Evolutionary conservation across 176 grass and related monocot genomes (phyloP), one percentile per base, ranked within the genome.

Genomic region (Bromus sterilis): DNA sequence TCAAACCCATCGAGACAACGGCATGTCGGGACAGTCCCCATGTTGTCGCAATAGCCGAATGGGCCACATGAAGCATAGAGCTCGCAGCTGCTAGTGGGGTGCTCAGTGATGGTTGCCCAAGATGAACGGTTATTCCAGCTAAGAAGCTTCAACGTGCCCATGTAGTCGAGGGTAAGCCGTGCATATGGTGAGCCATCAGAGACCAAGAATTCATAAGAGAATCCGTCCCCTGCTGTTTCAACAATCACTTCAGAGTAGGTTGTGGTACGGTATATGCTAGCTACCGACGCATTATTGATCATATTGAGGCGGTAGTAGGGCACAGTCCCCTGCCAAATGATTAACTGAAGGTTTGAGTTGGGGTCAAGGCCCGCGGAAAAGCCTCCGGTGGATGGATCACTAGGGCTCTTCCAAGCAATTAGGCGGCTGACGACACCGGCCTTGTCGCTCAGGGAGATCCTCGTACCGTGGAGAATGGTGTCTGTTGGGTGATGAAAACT

Each of bases 1-100:
- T 86, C 32, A 6, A 91, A 91, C 6, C 91, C 88, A 2, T 78
- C 31, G 1, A 91, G 81, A 35, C 92, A 94, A 5, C 21, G 21
- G 55, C 88, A 93, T 0, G 83, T 25, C 26, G 62, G 61, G 1
- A 5, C 2, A 1, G 29, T 56, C 14, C 3, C 30, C 1, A 69
- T 74, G 31, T 29, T n/a, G 66, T 86, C 56, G 11, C 83, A 84
- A 43, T 86, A 80, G 2, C 86, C 75, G 24, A 71, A 81, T 1
- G 75, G 78, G 29, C 86, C 88, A 23, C 88, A 94, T 0, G 80
- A 75, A 0, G 29, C 63, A 2, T 83, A 86, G 11, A 12, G 2
- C 1, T 64, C 88, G 14, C 49, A 89, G 6, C n/a, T 1, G 11
- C 29, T 31, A 5, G 11, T 2, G 16, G 55, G 40, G 9, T 2